Conservation (phyloP, 1,284 basidiomycete genomes). For the Veloboletus limbatus region DNA sequence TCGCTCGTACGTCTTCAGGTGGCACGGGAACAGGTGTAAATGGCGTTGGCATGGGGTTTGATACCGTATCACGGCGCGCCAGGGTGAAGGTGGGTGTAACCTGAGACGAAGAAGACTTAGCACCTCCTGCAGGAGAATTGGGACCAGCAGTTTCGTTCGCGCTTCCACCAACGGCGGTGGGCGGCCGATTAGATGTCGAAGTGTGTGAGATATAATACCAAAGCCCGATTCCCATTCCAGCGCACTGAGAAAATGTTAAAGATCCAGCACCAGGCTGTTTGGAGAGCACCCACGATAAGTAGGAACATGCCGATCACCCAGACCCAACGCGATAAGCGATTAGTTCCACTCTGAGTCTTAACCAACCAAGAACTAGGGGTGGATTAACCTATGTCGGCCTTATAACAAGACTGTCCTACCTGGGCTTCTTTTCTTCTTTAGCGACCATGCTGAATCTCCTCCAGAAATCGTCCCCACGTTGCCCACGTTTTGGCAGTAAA, state of each 20-base stretch:
- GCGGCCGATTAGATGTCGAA: conserved; percentile 44
- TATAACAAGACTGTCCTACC: conserved; percentile 35
- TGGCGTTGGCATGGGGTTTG: conserved; percentile 15
- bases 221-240: conserved; percentile 53
- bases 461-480: conserved; percentile 81
- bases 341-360: conserved; percentile 54
- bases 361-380: conserved; percentile 58
- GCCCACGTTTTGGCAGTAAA: conserved; percentile 59
- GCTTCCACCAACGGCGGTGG: conserved; percentile 64
- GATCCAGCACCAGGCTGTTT: not conserved
- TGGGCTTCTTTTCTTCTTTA: conserved; percentile 62
- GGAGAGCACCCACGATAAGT: conserved; percentile 44
- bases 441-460: conserved; percentile 79
- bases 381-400: not conserved
- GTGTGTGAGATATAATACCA: conserved; percentile 60
- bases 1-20: conserved; percentile 2
- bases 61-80: conserved; percentile 27
- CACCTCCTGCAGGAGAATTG: conserved; percentile 4
- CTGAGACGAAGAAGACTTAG: conserved; percentile 22
- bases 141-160: conserved; percentile 45
- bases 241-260: conserved; percentile 34
- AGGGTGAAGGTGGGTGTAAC: conserved; percentile 50
- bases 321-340: conserved; percentile 59
- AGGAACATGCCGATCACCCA: conserved; percentile 64
- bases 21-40: conserved; percentile 6